Evolutionary conservation across 2,329 filamentous ascomycete genomes (phyloP).

Genomic region (Mycosphaerella sp.): DNA sequence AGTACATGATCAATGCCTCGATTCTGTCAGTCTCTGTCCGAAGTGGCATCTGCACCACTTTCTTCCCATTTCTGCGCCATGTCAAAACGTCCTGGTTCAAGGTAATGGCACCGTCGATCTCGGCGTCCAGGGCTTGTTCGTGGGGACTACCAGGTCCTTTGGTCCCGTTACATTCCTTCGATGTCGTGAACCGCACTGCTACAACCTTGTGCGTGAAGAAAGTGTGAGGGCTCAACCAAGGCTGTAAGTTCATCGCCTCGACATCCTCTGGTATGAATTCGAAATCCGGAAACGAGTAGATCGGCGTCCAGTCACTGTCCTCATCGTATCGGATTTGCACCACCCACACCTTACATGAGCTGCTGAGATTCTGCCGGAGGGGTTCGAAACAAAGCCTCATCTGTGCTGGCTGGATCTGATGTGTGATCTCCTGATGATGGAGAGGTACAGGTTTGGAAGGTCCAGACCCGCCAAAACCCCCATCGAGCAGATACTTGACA

Average conservation of each 20-base stretch:
- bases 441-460: constrained; percentile 38
- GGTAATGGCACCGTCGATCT: constrained; percentile 25
- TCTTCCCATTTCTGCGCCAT: constrained; percentile 31
- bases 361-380: constrained; percentile 19
- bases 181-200: constrained; percentile 36
- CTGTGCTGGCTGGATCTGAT: constrained; percentile 21
- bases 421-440: constrained; percentile 14
- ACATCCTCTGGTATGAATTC: constrained; percentile 60
- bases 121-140: constrained; percentile 16
- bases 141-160: constrained; percentile 16
- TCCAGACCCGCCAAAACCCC: constrained; percentile 38
- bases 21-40: constrained; percentile 40
- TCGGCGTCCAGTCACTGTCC: constrained; percentile 50
- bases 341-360: constrained; percentile 39
- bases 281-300: constrained; percentile 60
- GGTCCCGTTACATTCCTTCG: constrained; percentile 13
- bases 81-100: constrained; percentile 26
- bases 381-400: constrained; percentile 19
- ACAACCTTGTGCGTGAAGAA: constrained; percentile 53
- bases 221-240: constrained; percentile 44
- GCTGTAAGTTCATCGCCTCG: constrained; percentile 53
- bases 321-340: constrained; percentile 34
- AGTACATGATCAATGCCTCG: constrained; percentile 41
- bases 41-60: constrained; percentile 38
- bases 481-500: constrained; percentile 34